Conservation (phyloP, 306 rosid species). For the Prunus campanulata region DNA sequence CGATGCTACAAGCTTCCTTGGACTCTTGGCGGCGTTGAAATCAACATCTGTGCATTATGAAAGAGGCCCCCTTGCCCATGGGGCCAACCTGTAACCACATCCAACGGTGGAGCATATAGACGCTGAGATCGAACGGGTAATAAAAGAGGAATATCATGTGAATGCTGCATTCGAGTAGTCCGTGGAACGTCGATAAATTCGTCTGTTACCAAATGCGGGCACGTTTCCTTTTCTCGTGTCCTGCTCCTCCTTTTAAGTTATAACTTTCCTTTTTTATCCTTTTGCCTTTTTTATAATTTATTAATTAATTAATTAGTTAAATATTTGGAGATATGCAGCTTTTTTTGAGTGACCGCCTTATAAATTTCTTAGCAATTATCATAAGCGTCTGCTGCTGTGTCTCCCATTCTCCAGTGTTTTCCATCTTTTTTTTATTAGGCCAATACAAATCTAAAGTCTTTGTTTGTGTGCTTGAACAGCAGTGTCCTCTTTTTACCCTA, state of each 20-base stretch:
- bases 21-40: not conserved
- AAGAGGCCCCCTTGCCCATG: not conserved
- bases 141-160: not conserved
- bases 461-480: not conserved
- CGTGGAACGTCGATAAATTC: constrained; percentile 11
- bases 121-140: constrained; percentile 5
- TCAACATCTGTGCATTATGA: not conserved
- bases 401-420: not conserved
- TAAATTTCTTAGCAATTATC: not conserved
- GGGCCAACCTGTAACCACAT: not conserved
- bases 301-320: not conserved
- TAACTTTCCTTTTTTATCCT: not conserved
- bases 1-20: not conserved
- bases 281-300: not conserved
- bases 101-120: not conserved
- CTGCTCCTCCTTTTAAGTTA: not conserved
- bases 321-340: no score
- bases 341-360: constrained; percentile 19
- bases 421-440: not conserved
- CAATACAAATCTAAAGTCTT: not conserved
- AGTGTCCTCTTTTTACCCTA: not conserved
- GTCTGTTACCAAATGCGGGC: constrained; percentile 3
- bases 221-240: not conserved
- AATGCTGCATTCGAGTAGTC: constrained; percentile 1
- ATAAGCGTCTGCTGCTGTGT: not conserved